A percentile compares a stretch with the other conserved stretches of the same genome.
Evolutionary conservation across 208 protist genomes (phyloP).

Genomic region (Leishmania mexicana): DNA sequence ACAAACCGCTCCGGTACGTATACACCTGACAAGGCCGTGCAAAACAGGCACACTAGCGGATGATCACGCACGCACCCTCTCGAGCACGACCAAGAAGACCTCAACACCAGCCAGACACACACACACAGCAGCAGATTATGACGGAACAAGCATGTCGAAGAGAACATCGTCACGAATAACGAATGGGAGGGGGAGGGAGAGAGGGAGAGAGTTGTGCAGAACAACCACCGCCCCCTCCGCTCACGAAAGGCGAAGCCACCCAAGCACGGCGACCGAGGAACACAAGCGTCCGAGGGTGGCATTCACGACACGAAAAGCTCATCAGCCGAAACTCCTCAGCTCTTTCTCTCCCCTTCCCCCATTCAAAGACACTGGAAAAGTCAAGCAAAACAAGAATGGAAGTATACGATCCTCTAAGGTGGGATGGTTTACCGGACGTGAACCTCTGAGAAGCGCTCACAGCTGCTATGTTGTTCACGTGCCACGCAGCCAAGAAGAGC

Average conservation of each 20-base stretch:
- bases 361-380: background rate
- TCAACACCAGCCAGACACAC: no score
- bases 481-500: constrained; percentile 8
- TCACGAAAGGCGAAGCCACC: no score
- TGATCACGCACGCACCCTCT: background rate
- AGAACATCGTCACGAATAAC: no score
- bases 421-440: background rate
- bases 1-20: background rate
- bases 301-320: background rate
- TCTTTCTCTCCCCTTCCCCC: background rate
- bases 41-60: background rate
- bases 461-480: constrained; percentile 1
- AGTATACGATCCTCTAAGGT: background rate
- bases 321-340: no score
- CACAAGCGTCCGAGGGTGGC: background rate
- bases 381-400: background rate
- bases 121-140: no score
- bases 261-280: no score
- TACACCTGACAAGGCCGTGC: background rate
- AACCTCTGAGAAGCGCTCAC: constrained; percentile 7
- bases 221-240: no score
- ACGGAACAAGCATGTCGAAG: no score
- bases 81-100: background rate
- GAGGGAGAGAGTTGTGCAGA: no score
- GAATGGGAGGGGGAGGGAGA: no score